Evolutionary conservation across 257 asterid genomes (phyloP).

Genomic region (Ocimum tenuiflorum): DNA sequence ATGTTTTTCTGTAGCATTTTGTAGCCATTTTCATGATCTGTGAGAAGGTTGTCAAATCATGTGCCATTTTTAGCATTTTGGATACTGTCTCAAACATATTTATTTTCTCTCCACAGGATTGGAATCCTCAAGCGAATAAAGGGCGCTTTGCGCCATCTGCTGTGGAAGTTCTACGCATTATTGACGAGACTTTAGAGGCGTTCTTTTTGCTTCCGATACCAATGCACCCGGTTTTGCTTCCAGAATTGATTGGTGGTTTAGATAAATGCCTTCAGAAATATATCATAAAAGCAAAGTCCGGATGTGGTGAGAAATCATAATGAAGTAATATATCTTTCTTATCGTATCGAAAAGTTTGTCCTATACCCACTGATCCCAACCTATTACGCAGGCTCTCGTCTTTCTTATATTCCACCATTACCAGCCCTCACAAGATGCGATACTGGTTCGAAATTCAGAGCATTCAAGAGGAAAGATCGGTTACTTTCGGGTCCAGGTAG

Average conservation of each 20-base stretch:
- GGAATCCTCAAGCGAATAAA: slow-evolving; percentile 77
- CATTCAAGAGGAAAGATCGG: slow-evolving; percentile 71
- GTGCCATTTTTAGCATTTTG: too few relatives aligned
- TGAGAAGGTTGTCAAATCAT: neutral
- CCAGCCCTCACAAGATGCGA: slow-evolving; percentile 71
- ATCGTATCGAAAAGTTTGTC: neutral
- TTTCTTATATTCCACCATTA: slow-evolving; percentile 46
- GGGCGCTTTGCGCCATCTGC: slow-evolving; percentile 84
- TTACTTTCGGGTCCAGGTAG: slow-evolving; percentile 31
- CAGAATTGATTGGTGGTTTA: slow-evolving; percentile 62
- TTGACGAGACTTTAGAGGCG: slow-evolving; percentile 87
- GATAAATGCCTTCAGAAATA: slow-evolving; percentile 65
- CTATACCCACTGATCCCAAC: slow-evolving; percentile 16
- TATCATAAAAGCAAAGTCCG: slow-evolving; percentile 53
- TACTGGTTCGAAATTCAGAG: slow-evolving; percentile 47
- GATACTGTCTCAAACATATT: neutral
- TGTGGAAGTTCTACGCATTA: slow-evolving; percentile 75
- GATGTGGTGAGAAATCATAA: slow-evolving; percentile 52
- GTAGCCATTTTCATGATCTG: neutral
- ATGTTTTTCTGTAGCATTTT: neutral
- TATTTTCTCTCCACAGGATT: slow-evolving; percentile 36
- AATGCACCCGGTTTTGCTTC: slow-evolving; percentile 75
- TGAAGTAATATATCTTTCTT: neutral
- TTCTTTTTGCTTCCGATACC: slow-evolving; percentile 93
- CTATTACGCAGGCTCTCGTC: slow-evolving; percentile 54